Evolutionary conservation across 108 stramenopile species (phyloP).

Genomic region (Poteriospumella lacustris): DNA sequence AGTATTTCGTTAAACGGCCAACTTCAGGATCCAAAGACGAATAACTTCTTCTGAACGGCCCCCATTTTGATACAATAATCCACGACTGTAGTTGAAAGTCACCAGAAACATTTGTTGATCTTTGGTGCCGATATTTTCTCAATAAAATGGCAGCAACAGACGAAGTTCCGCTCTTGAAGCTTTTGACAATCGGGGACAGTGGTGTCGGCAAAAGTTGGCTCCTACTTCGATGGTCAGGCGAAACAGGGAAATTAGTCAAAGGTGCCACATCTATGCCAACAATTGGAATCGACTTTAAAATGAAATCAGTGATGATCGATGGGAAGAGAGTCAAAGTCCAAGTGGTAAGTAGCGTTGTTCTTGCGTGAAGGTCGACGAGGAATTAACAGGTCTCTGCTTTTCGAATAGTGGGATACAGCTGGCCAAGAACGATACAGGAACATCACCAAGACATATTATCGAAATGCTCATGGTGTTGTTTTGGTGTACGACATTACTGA

Average conservation of each 20-base stretch:
- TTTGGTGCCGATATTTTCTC: too few relatives aligned
- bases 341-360: conserved; percentile 43
- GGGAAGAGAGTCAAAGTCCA: conserved; percentile 34
- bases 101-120: too few relatives aligned
- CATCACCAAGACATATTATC: conserved; percentile 62
- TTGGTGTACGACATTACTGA: conserved; percentile 98
- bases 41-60: too few relatives aligned
- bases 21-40: too few relatives aligned
- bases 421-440: conserved; percentile 81
- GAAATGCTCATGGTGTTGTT: conserved; percentile 80
- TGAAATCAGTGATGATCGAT: conserved; percentile 26
- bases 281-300: conserved; percentile 38
- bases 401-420: conserved; percentile 81
- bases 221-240: conserved; percentile 40
- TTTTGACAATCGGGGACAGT: conserved; percentile 43
- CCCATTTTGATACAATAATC: too few relatives aligned
- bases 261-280: conserved; percentile 23
- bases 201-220: conserved; percentile 55
- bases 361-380: conserved; percentile 62
- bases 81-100: too few relatives aligned
- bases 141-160: neutral
- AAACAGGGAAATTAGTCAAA: conserved; percentile 51
- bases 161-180: conserved; percentile 33
- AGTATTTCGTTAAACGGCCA: too few relatives aligned
- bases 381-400: too few relatives aligned